Evolutionary conservation across 805 yeast genomes (phyloP).

Genomic region (Wickerhamomyces ciferrii): DNA sequence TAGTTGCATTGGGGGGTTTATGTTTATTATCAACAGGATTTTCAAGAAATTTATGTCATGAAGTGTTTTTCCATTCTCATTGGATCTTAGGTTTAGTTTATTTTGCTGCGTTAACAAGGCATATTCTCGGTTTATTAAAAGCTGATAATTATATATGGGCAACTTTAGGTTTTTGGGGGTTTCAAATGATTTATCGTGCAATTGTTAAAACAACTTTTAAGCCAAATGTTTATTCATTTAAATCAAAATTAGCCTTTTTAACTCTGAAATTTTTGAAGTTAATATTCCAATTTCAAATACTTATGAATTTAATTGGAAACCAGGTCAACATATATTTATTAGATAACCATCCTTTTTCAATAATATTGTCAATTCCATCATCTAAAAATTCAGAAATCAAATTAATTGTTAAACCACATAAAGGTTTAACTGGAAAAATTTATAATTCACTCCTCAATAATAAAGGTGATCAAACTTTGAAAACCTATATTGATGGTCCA

Average conservation of each 20-base stretch:
- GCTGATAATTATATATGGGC: slow-evolving; percentile 42
- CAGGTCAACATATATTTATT: slow-evolving; percentile 52
- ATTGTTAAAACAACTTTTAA: slow-evolving; percentile 39
- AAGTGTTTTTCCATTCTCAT: slow-evolving; percentile 44
- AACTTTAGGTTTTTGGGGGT: slow-evolving; percentile 46
- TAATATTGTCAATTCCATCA: slow-evolving; percentile 28
- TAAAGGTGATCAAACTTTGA: slow-evolving; percentile 17
- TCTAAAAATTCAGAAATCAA: slow-evolving; percentile 26
- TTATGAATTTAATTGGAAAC: slow-evolving; percentile 37
- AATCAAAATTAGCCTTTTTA: slow-evolving; percentile 30
- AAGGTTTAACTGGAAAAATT: slow-evolving; percentile 40
- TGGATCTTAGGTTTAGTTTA: slow-evolving; percentile 49
- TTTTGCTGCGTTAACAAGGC: slow-evolving; percentile 39
- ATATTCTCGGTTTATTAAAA: slow-evolving; percentile 29
- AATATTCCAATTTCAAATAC: slow-evolving; percentile 18
- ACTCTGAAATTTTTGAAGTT: slow-evolving; percentile 30
- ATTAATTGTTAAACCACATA: slow-evolving; percentile 38
- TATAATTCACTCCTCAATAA: slow-evolving; percentile 24
- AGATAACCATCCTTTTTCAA: slow-evolving; percentile 57
- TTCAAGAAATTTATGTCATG: slow-evolving; percentile 37
- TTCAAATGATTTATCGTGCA: slow-evolving; percentile 42
- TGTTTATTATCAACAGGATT: slow-evolving; percentile 37
- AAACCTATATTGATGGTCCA: slow-evolving; percentile 48
- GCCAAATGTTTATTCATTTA: slow-evolving; percentile 35
- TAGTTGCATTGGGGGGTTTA: slow-evolving; percentile 37